phyloP scores from a whole-genome alignment of 2,329 filamentous ascomycete genomes.

The Ceratocystis destructans region DNA sequence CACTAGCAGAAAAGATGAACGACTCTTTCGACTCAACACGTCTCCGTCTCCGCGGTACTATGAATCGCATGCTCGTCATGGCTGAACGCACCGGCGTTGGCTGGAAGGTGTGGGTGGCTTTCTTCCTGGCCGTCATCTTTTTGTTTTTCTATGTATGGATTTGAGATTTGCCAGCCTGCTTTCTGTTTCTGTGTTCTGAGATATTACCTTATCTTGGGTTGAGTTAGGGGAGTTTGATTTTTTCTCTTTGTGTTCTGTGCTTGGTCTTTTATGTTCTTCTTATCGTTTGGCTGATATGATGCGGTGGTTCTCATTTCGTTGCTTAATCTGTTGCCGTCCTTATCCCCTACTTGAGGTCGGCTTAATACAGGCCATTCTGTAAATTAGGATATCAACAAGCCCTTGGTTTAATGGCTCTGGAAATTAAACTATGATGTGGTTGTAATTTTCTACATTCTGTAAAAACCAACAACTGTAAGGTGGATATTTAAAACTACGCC shows the following conservation, averaged over 20 bases:
- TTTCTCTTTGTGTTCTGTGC: neutral
- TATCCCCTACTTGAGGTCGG: neutral
- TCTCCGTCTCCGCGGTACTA: constrained; percentile 69
- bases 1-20: constrained; percentile 89
- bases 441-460: neutral
- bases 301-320: neutral
- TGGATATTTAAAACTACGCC: neutral
- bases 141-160: constrained; percentile 91
- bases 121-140: constrained; percentile 70
- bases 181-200: neutral
- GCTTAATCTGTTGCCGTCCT: neutral
- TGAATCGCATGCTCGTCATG: constrained; percentile 96
- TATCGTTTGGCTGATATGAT: neutral
- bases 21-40: constrained; percentile 80
- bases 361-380: neutral
- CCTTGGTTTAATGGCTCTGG: neutral
- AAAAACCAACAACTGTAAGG: no score
- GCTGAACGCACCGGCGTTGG: constrained; percentile 85
- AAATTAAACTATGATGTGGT: neutral
- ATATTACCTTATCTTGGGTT: neutral
- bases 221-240: neutral
- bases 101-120: constrained; percentile 86
- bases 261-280: neutral
- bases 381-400: neutral
- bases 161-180: constrained; percentile 26